phyloP scores from a whole-genome alignment of 768 basidiomycete species.

The Royoungia palumana region DNA sequence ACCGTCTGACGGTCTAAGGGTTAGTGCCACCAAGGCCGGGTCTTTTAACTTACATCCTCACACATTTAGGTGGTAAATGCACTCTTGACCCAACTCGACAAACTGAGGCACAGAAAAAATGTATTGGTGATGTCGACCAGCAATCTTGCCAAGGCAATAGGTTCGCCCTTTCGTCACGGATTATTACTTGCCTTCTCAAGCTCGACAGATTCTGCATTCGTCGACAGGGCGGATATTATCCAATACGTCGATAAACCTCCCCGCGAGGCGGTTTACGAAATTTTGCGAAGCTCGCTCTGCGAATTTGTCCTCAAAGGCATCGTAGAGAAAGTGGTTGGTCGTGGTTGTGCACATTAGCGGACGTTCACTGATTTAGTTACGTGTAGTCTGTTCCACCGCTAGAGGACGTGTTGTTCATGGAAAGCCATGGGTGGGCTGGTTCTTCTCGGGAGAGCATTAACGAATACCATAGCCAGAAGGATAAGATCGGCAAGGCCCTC shows the following conservation, averaged over 20 bases:
- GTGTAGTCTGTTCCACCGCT: conserved; percentile 60
- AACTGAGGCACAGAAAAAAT: conserved; percentile 88
- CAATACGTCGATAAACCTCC: conserved; percentile 93
- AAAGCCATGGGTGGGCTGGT: conserved; percentile 10
- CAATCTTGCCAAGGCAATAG: conserved; percentile 92
- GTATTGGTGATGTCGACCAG: conserved; percentile 96
- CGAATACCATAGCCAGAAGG: conserved; percentile 46
- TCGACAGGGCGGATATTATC: conserved; percentile 95
- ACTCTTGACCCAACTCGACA: conserved; percentile 93
- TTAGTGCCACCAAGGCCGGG: conserved; percentile 33
- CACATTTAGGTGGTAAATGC: conserved; percentile 87
- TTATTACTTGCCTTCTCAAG: neutral
- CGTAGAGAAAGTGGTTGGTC: conserved; percentile 57
- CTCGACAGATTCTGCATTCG: conserved; percentile 80
- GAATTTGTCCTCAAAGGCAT: conserved; percentile 79
- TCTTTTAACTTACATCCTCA: neutral
- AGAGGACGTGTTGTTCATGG: conserved; percentile 41
- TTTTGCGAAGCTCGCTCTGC: conserved; percentile 73
- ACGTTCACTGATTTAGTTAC: conserved; percentile 1
- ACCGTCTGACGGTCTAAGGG: conserved; percentile 90
- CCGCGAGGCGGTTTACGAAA: conserved; percentile 89
- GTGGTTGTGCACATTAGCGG: neutral
- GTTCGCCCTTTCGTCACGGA: conserved; percentile 26
- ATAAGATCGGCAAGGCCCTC: conserved; percentile 54
- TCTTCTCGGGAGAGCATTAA: conserved; percentile 7